These are phyloP conservation scores for Fusarium circinatum DNA, from an alignment of 2,329 filamentous ascomycete genomes.

Conservation along the genomic window DNA sequence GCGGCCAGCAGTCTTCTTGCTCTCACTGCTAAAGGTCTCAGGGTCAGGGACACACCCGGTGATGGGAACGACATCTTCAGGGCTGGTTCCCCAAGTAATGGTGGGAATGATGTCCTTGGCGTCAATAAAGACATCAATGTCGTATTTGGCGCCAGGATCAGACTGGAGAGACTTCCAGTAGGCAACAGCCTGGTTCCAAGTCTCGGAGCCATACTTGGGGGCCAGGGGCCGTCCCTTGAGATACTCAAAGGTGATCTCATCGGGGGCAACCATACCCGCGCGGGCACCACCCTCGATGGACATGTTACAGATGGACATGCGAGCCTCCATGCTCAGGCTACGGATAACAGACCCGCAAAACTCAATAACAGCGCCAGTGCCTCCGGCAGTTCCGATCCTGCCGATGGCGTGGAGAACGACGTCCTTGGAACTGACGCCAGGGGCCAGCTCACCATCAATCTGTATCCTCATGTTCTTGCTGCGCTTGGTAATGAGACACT, in stretches of 20 bases:
- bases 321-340: constrained; percentile 89
- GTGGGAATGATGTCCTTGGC: constrained; percentile 94
- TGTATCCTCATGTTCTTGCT: constrained; percentile 99
- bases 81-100: constrained; percentile 95
- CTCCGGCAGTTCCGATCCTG: constrained; percentile 92
- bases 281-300: constrained; percentile 95
- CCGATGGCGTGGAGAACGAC: constrained; percentile 94
- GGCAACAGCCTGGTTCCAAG: constrained; percentile 88
- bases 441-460: constrained; percentile 88
- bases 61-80: constrained; percentile 95
- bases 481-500: constrained; percentile 91
- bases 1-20: constrained; percentile 81
- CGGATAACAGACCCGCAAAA: constrained; percentile 96
- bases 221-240: constrained; percentile 91
- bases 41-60: constrained; percentile 90
- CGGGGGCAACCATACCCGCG: constrained; percentile 96
- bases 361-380: constrained; percentile 94
- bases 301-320: constrained; percentile 99
- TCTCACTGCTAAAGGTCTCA: constrained; percentile 82
- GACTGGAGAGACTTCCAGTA: constrained; percentile 91
- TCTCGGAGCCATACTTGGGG: constrained; percentile 82
- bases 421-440: constrained; percentile 96
- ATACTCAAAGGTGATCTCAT: constrained; percentile 94
- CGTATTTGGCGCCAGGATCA: constrained; percentile 89
- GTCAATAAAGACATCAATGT: constrained; percentile 89